Base-by-base conservation (phyloP, 208 protist species). In the Leptomonas seymouri region DNA sequence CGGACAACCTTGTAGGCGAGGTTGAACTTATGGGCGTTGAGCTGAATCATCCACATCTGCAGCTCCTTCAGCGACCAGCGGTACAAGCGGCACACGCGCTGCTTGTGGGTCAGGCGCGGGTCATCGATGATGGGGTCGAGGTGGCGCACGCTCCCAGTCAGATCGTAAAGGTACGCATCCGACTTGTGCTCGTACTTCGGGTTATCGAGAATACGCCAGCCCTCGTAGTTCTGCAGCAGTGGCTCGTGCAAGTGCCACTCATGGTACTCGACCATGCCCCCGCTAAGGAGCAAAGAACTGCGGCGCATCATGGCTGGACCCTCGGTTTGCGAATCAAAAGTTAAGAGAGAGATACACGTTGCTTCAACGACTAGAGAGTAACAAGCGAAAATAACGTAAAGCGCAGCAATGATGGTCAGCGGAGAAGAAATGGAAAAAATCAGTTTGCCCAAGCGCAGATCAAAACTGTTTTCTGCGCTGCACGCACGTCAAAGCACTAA, bases 181-280 rank as follows among this genome's bases (percentile, higher is more conserved):
- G 64, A 81, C 74, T 93, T 93, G 48, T 64, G 62, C 46, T 93
- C 88, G 63, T 94, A 94, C 72, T 90, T 91, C 44, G 88, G 88
- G 81, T 96, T 93, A 74, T 96, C 91, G 14, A 96, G 83, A 69
- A 96, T 91, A 74, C 91, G 91, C 89, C 91, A 96, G n/a, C 91
- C 91, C 74, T 96, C 91, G 76, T 96, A 96, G 75, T 96, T 94
- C 50, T 96, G 88, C 51, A 96, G 87, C 23, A 96, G 81, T 15
- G 88, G 91, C 71, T 96, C 91, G 67, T 93, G 91, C 4, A 96
- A 78, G 67, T 96, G 91, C 89, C 91, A 96, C 74, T 96, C 91
- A 55, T 94, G 91, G 81, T 96, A 96, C 88, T 94, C 88, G 69
- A 92, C 86, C 87, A 96, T 92, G 61, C 91, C 91, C 23, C 81